Percentiles rank a stretch among this genome's conserved stretches.
Conservation (phyloP, 2,329 filamentous ascomycete genomes). For the Chaetothyriales sp. region DNA sequence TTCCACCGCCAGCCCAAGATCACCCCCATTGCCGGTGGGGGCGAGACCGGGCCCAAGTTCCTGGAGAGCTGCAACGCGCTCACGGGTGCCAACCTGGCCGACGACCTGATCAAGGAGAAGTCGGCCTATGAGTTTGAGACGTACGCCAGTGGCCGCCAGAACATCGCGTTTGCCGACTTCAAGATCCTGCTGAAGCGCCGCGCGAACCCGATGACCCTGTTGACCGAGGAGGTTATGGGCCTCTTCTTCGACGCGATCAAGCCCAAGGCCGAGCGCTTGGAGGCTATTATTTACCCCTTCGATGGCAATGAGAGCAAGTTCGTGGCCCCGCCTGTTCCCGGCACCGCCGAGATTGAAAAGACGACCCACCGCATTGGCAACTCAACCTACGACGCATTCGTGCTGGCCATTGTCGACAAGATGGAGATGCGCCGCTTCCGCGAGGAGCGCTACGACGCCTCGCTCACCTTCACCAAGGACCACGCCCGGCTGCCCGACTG, state of each 20-base stretch:
- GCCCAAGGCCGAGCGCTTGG: slow-evolving; percentile 54
- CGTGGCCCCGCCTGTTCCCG: slow-evolving; percentile 48
- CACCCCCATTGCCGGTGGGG: slow-evolving; percentile 29
- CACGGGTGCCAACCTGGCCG: slow-evolving; percentile 29
- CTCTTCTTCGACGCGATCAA: slow-evolving; percentile 69
- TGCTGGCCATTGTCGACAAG: slow-evolving; percentile 94
- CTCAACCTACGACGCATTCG: slow-evolving; percentile 70
- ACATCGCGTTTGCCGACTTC: slow-evolving; percentile 79
- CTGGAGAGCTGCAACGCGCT: slow-evolving; percentile 25
- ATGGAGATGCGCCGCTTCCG: slow-evolving; percentile 77
- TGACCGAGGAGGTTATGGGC: slow-evolving; percentile 52
- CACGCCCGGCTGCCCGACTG: slow-evolving; percentile 75
- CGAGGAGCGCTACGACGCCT: slow-evolving; percentile 87
- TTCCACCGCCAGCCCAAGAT: slow-evolving; percentile 45
- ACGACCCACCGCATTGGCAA: slow-evolving; percentile 36
- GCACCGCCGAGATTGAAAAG: slow-evolving; percentile 43
- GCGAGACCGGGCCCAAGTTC: slow-evolving; percentile 25
- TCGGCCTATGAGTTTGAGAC: slow-evolving; percentile 70
- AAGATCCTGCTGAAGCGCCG: slow-evolving; percentile 68
- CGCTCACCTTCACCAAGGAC: slow-evolving; percentile 85
- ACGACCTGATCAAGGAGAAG: slow-evolving; percentile 65
- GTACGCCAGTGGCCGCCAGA: slow-evolving; percentile 84
- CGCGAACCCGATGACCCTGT: slow-evolving; percentile 59
- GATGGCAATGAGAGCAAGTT: slow-evolving; percentile 77
- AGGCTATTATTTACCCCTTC: slow-evolving; percentile 71